Conservation (phyloP, 768 basidiomycete genomes). For the Lactarius pseudohatsudake region DNA sequence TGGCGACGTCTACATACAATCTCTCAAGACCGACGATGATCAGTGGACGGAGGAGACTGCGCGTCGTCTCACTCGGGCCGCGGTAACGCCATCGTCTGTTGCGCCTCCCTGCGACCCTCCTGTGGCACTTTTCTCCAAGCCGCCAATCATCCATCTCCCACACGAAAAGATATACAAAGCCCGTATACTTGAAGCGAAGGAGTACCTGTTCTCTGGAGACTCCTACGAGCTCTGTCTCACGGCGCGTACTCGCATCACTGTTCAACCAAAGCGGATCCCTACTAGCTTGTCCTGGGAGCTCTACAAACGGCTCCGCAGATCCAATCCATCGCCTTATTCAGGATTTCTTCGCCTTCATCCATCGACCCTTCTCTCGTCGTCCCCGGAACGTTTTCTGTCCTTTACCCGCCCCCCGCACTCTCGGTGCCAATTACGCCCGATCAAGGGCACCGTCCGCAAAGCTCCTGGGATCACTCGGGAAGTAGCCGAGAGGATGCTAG, state of each 20-base stretch:
- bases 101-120: background rate
- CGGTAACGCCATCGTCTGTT: constrained; percentile 18
- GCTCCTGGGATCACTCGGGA: constrained; percentile 60
- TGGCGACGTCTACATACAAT: constrained; percentile 59
- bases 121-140: constrained; percentile 12
- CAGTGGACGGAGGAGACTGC: constrained; percentile 57
- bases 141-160: constrained; percentile 49
- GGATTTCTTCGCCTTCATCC: constrained; percentile 77
- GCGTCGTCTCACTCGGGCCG: constrained; percentile 34
- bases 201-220: constrained; percentile 77
- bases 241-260: constrained; percentile 59
- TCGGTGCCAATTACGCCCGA: constrained; percentile 83
- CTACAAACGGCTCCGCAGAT: constrained; percentile 65
- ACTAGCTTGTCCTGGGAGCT: constrained; percentile 65
- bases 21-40: constrained; percentile 56
- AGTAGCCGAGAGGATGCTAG: constrained; percentile 61
- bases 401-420: constrained; percentile 65
- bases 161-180: constrained; percentile 60
- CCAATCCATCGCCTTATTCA: constrained; percentile 89
- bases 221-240: constrained; percentile 95
- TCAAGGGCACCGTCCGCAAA: constrained; percentile 89
- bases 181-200: constrained; percentile 68
- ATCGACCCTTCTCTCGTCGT: constrained; percentile 78
- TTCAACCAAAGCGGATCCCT: constrained; percentile 33
- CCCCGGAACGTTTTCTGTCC: constrained; percentile 89